Base-by-base conservation (phyloP, 306 rosid species). In the Acacia crassicarpa region DNA sequence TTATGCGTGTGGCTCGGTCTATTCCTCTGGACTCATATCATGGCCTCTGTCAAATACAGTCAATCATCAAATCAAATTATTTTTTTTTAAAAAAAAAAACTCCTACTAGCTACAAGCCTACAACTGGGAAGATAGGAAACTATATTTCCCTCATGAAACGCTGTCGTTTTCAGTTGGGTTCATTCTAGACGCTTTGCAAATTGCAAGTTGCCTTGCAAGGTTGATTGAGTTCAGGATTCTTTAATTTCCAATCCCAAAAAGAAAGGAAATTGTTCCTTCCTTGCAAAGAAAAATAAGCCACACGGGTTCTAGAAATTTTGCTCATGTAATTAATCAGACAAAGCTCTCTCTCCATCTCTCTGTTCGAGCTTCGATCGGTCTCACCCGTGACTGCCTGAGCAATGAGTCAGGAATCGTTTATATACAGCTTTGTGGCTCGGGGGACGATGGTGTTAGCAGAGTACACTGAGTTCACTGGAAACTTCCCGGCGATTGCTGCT, bases 391-490 rank as follows among this genome's bases (percentile, higher is more conserved):
- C 72, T 41, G 49, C 58, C 72, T 8, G 76, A 72, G 58, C 74
- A 68, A 85, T 85, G 88, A 85, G 86, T 90, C 94, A 88, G 83
- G 98, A 90, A 79, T 90, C 93, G 89, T 92, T 94, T 83, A 91
- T 94, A 71, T 94, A 94, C 89, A 89, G 97, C 80, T 92, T 94
- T 22, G 95, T 94, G 19, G 95, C 98, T 77, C 86, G 98, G 81
- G 98, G 98, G 78, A 94, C 93, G 7, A 75, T 91, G 97, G 89
- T 94, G 84, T 84, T 94, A 79, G 92, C 92, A 3, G 98, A 94
- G 86, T 92, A 88, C 90, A 92, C 98, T 6, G 90, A 94, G 92
- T 94, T 94, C 88, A 92, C 96, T 6, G 98, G 98, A 2, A 94
- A 94, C 83, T 94, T 94, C 54, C 98, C 97, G 19, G 97, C 97